Evolutionary conservation across 331 rosid genomes (phyloP), one percentile per base, ranked within the genome.

Genomic region (Prunus yedoensis): DNA sequence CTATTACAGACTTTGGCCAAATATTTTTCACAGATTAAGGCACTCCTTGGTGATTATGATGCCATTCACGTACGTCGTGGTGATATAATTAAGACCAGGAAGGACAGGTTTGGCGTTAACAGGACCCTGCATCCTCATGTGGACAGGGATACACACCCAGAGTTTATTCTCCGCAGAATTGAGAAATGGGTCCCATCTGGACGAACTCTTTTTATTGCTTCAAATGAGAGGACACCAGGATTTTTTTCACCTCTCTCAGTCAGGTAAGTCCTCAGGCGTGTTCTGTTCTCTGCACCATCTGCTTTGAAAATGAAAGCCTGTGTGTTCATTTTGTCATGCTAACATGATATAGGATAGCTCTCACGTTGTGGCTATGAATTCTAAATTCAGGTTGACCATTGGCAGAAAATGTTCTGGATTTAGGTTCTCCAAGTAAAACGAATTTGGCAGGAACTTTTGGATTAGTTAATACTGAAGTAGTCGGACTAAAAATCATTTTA

Each of bases 41-140:
- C 72, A 17, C 73, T 45, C 35, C 97, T 88, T 43, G 90, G 91
- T 25, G 88, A 89, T 63, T 91, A 87, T 74, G 91, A 88, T 63
- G 97, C 98, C 81, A 89, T 95, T 61, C 99, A 95, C 84, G 99
- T 92, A 80, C 98, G 98, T 68, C 99, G 98, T 13, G 99, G 99
- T 23, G 99, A 95, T 85, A 92, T 88, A 84, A 78, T 95, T 79
- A 95, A 90, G 83, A 95, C 88, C 35, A 87, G 99, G 88, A 95
- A 84, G 83, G 99, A 95, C 81, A 85, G 96, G 79, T 85, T 87
- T 83, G 99, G 97, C 32, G 87, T 89, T 69, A 81, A 77, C 4
- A 87, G 96, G 87, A 87, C 81, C 81, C 82, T 91, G 76, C 94
- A 86, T 77, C 99, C 99, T 75, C 99, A 91, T 85, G 90, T 95